These are phyloP conservation scores for Solanum sejunctum DNA, from an alignment of 257 asterid genomes.

Conservation along the genomic window DNA sequence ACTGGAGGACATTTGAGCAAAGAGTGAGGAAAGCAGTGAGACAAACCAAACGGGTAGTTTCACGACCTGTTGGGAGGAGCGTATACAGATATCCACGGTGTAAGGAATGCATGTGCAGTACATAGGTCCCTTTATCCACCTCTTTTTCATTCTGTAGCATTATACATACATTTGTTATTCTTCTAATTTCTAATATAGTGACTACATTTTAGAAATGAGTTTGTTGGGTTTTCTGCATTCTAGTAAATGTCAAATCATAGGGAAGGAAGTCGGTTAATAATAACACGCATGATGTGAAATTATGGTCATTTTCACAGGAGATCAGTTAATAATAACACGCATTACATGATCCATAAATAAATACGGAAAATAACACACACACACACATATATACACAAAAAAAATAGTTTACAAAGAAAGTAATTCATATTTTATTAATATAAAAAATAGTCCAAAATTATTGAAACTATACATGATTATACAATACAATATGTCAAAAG, in stretches of 20 bases:
- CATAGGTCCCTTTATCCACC: neutral
- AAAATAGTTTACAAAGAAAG: too few relatives aligned
- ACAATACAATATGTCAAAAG: too few relatives aligned
- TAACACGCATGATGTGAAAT: too few relatives aligned
- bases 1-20: constrained; percentile 82
- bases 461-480: too few relatives aligned
- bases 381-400: too few relatives aligned
- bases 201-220: too few relatives aligned
- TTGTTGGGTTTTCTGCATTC: neutral
- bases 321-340: too few relatives aligned
- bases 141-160: neutral
- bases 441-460: too few relatives aligned
- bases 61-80: constrained; percentile 85
- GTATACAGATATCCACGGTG: constrained; percentile 92
- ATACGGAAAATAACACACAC: too few relatives aligned
- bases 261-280: neutral
- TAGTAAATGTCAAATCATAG: neutral
- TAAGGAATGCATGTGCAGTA: constrained; percentile 70
- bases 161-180: neutral
- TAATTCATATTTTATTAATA: too few relatives aligned
- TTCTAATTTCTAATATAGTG: neutral
- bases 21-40: constrained; percentile 91
- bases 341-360: too few relatives aligned
- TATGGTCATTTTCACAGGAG: too few relatives aligned
- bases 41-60: constrained; percentile 82